These are phyloP conservation scores for Ganoderma multipileum DNA, from an alignment of 1,284 basidiomycete species.

Conservation along the genomic window DNA sequence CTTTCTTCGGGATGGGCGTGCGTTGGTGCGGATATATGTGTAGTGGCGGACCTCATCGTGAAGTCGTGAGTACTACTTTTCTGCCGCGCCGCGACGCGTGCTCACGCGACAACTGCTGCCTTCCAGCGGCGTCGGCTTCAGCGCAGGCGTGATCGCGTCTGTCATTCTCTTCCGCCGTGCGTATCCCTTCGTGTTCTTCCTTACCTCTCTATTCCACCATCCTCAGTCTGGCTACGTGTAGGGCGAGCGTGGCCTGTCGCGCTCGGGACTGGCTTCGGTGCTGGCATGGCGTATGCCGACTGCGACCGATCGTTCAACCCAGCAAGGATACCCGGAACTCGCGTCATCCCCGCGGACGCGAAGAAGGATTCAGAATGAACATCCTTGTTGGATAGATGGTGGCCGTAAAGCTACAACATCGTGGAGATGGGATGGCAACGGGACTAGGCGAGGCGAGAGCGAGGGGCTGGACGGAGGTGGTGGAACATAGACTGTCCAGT, in stretches of 20 bases:
- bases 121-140: slow-evolving; percentile 90
- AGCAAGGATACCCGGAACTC: slow-evolving; percentile 89
- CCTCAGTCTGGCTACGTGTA: slow-evolving; percentile 44
- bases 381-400: not conserved
- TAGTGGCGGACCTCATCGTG: slow-evolving; percentile 81
- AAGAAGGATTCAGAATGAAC: slow-evolving; percentile 31
- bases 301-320: slow-evolving; percentile 98
- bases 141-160: slow-evolving; percentile 92
- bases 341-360: slow-evolving; percentile 59
- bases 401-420: not conserved
- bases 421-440: not conserved
- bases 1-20: slow-evolving; percentile 7
- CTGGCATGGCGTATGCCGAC: slow-evolving; percentile 91
- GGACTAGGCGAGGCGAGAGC: not conserved
- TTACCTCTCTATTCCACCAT: slow-evolving; percentile 1
- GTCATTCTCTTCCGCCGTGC: slow-evolving; percentile 95
- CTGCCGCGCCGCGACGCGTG: not conserved
- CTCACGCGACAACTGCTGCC: not conserved
- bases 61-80: slow-evolving; percentile 66
- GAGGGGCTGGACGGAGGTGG: not conserved
- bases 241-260: slow-evolving; percentile 98
- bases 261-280: slow-evolving; percentile 90
- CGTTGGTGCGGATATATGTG: slow-evolving; percentile 26
- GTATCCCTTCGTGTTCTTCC: slow-evolving; percentile 45
- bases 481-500: slow-evolving; percentile 22